Conservation (phyloP, 495 filamentous ascomycete genomes). For the Podospora anserina region DNA sequence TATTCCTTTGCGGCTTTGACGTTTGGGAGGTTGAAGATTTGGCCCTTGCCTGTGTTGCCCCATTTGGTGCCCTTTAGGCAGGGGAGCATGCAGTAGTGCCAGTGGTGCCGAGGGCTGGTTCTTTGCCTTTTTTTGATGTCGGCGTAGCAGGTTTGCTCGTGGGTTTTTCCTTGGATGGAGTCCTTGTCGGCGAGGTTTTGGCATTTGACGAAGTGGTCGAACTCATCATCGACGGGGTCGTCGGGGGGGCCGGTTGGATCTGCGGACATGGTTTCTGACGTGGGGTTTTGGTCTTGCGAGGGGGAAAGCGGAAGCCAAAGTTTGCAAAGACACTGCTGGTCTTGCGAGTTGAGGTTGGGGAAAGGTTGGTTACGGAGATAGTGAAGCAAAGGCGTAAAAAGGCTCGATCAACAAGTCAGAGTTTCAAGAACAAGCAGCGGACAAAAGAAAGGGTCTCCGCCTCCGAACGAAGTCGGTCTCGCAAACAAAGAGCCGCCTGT, state of each 20-base stretch:
- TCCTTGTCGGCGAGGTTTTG: not conserved
- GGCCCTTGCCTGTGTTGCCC: not conserved
- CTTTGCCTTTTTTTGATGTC: not conserved
- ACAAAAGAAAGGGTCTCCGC: not conserved
- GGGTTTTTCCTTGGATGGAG: not conserved
- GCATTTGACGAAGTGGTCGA: not conserved
- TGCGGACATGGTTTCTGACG: no score
- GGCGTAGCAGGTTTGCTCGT: not conserved
- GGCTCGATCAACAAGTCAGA: not conserved
- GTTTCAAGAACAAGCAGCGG: not conserved
- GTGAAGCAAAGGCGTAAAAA: no score
- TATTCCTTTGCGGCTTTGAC: not conserved
- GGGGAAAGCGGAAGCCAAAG: no score
- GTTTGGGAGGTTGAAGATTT: not conserved
- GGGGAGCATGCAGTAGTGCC: not conserved
- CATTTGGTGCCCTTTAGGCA: not conserved
- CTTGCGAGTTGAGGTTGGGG: no score
- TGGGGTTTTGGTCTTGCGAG: no score
- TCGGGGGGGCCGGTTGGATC: no score
- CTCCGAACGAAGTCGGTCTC: not conserved
- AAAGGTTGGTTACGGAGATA: no score
- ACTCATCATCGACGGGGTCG: no score
- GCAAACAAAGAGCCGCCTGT: not conserved
- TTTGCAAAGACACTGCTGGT: no score
- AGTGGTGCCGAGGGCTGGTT: not conserved